A percentile compares a stretch with the other conserved stretches of the same genome.
These are phyloP conservation scores for Arthroderma sp. DNA, from an alignment of 2,329 filamentous ascomycete genomes.

Conservation along the genomic window DNA sequence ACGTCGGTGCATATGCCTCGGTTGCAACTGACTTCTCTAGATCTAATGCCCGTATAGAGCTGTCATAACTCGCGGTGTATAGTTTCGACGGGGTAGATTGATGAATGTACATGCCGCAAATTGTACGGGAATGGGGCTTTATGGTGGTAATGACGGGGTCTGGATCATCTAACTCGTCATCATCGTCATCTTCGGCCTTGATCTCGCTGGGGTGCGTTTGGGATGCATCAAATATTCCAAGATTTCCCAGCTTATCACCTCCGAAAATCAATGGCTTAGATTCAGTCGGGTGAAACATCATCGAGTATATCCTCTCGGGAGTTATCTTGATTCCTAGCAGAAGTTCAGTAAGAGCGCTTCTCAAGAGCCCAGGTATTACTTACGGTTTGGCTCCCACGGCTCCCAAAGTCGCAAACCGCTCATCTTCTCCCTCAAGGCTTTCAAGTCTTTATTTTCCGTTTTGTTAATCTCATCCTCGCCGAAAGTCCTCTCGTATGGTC, in stretches of 20 bases:
- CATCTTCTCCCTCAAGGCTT: conserved; percentile 63
- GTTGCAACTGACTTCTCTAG: conserved; percentile 64
- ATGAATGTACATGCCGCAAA: conserved; percentile 70
- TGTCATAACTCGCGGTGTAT: conserved; percentile 84
- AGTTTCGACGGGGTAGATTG: conserved; percentile 60
- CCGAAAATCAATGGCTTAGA: conserved; percentile 85
- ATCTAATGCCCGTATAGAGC: conserved; percentile 76
- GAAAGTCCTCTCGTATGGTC: conserved; percentile 75
- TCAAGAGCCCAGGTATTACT: conserved; percentile 14
- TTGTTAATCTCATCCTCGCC: conserved; percentile 68
- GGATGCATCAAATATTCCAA: conserved; percentile 83
- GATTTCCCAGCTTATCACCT: conserved; percentile 81
- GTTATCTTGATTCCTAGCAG: conserved; percentile 72
- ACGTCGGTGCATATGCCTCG: conserved; percentile 65
- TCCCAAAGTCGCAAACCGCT: conserved; percentile 66
- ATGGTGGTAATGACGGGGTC: conserved; percentile 77
- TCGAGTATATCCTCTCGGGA: conserved; percentile 71
- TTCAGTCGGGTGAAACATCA: conserved; percentile 75
- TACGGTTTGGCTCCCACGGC: conserved; percentile 67
- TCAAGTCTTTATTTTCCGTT: conserved; percentile 63
- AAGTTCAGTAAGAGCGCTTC: too few relatives aligned
- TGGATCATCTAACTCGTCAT: conserved; percentile 49
- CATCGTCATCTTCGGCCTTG: conserved; percentile 49
- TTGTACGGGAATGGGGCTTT: conserved; percentile 80
- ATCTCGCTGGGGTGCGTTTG: conserved; percentile 42